Percentiles rank a stretch among this genome's conserved stretches.
Conservation (phyloP, 768 basidiomycete species). For the Cubamyces sp. region DNA sequence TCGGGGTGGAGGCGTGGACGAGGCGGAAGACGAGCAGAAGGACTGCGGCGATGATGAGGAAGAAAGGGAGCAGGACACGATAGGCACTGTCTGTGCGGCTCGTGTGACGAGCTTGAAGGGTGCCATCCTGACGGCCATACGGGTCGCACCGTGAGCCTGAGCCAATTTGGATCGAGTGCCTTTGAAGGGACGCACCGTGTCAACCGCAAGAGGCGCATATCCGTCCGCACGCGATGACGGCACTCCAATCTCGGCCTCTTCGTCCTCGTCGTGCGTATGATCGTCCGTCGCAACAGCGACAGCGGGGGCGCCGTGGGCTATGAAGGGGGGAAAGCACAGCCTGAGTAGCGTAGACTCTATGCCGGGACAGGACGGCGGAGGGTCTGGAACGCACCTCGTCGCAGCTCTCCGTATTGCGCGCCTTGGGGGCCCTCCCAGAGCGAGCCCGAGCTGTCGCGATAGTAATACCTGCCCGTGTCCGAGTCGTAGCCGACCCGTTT, state of each 20-base stretch:
- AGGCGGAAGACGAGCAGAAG: conserved; percentile 70
- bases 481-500: conserved; percentile 78
- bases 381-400: conserved; percentile 39
- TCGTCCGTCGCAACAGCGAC: conserved; percentile 5
- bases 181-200: conserved; percentile 48
- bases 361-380: background rate
- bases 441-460: conserved; percentile 56
- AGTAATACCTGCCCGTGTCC: conserved; percentile 69
- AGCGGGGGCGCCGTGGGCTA: conserved; percentile 18
- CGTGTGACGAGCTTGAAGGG: conserved; percentile 6
- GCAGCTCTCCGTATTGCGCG: conserved; percentile 59
- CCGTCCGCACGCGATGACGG: conserved; percentile 47
- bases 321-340: background rate
- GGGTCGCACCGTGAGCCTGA: background rate
- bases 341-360: conserved; percentile 1
- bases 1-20: conserved; percentile 41
- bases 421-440: conserved; percentile 64
- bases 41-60: conserved; percentile 66
- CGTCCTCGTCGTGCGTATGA: conserved; percentile 43
- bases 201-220: conserved; percentile 56
- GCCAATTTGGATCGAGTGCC: background rate
- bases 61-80: conserved; percentile 70
- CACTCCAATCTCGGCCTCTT: conserved; percentile 56
- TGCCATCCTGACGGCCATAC: conserved; percentile 4
- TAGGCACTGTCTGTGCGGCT: conserved; percentile 42